Evolutionary conservation across 768 basidiomycete species (phyloP).

Genomic region (Daedalea quercina): DNA sequence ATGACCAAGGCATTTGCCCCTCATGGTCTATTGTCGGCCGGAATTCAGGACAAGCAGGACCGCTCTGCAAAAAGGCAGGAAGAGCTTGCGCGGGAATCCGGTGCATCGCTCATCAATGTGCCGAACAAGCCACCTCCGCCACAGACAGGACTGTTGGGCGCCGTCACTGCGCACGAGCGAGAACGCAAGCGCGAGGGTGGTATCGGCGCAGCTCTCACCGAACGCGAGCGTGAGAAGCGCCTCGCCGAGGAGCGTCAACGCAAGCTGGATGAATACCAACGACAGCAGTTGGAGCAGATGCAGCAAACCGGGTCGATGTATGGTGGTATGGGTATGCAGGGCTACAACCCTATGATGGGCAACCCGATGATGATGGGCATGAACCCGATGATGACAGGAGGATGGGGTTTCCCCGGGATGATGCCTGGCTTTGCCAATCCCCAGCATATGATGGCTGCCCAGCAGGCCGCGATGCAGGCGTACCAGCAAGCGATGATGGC

Average conservation of each 20-base stretch:
- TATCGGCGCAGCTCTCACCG: slow-evolving; percentile 89
- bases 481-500: slow-evolving; percentile 89
- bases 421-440: slow-evolving; percentile 42
- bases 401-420: slow-evolving; percentile 50
- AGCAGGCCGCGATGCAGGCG: slow-evolving; percentile 76
- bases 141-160: slow-evolving; percentile 91
- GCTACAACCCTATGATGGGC: slow-evolving; percentile 66
- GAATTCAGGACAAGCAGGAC: slow-evolving; percentile 92
- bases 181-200: slow-evolving; percentile 94
- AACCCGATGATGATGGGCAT: slow-evolving; percentile 62
- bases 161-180: slow-evolving; percentile 91
- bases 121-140: slow-evolving; percentile 92
- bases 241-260: slow-evolving; percentile 89
- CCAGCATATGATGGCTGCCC: slow-evolving; percentile 77
- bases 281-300: slow-evolving; percentile 87
- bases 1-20: slow-evolving; percentile 95
- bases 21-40: slow-evolving; percentile 90
- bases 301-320: slow-evolving; percentile 73
- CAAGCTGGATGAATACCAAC: slow-evolving; percentile 85
- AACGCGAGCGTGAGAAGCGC: slow-evolving; percentile 90
- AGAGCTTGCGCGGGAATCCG: slow-evolving; percentile 85
- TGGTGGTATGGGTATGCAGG: slow-evolving; percentile 38
- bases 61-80: slow-evolving; percentile 94
- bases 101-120: slow-evolving; percentile 92
- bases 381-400: slow-evolving; percentile 53